Evolutionary conservation across 2,329 filamentous ascomycete genomes (phyloP).

Genomic region (Cercospora nicotianae): DNA sequence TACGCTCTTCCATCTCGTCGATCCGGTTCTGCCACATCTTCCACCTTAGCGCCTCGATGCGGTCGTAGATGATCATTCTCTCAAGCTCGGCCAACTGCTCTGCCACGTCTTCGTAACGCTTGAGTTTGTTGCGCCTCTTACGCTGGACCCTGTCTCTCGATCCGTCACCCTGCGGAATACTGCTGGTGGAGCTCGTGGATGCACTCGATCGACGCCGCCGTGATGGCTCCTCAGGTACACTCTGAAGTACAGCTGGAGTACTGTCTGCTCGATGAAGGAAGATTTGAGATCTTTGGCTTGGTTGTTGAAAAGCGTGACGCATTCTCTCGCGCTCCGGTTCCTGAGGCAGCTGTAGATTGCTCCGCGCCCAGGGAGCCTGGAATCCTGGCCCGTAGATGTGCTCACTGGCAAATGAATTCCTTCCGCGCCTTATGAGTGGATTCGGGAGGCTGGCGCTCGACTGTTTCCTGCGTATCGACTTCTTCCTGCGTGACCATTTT

Average conservation of each 20-base stretch:
- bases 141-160: not conserved
- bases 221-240: conserved; percentile 3
- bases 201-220: not conserved
- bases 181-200: not conserved
- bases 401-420: not conserved
- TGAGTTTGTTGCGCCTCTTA: not conserved
- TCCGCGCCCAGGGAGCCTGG: not conserved
- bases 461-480: not conserved
- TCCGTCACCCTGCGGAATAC: conserved; percentile 1
- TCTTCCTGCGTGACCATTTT: not conserved
- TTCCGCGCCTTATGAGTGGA: not conserved
- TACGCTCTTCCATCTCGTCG: conserved; percentile 1
- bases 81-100: not conserved
- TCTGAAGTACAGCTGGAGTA: not conserved
- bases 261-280: not conserved
- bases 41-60: not conserved
- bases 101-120: not conserved
- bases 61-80: conserved; percentile 2
- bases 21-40: not conserved
- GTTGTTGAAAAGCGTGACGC: not conserved
- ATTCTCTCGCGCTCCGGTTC: not conserved
- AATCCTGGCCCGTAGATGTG: conserved; percentile 2
- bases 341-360: not conserved
- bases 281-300: not conserved
- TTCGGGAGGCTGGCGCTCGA: not conserved